phyloP scores from a whole-genome alignment of 352 stramenopile genomes.

The Globisporangium camurandrum region DNA sequence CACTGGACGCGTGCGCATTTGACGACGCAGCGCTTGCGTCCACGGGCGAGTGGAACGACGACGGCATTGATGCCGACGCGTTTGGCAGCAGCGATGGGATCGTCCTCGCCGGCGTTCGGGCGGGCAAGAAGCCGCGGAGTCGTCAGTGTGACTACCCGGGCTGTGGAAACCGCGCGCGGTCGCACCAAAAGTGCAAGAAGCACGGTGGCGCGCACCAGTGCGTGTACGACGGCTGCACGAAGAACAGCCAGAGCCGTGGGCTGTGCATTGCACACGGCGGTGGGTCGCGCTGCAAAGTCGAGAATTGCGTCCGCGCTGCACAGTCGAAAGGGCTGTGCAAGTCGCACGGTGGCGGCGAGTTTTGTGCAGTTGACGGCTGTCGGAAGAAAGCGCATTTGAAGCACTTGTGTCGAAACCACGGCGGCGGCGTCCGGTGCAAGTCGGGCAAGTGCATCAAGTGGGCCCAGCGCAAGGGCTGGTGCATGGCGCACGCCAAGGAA shows the following conservation, averaged over 20 bases:
- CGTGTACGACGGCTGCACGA: conserved; percentile 74
- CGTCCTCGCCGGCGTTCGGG: too few relatives aligned
- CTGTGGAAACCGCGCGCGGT: conserved; percentile 71
- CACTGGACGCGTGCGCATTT: too few relatives aligned
- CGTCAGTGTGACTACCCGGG: conserved; percentile 67
- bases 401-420: conserved; percentile 79
- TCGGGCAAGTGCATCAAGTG: conserved; percentile 75
- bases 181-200: conserved; percentile 87
- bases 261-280: conserved; percentile 82
- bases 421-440: conserved; percentile 80
- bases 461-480: conserved; percentile 84
- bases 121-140: conserved; percentile 24
- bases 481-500: conserved; percentile 85
- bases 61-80: neutral
- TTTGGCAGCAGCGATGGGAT: conserved; percentile 16
- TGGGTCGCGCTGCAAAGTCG: conserved; percentile 68
- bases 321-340: conserved; percentile 85
- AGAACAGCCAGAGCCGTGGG: conserved; percentile 84
- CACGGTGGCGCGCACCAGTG: conserved; percentile 83
- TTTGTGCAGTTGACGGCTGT: conserved; percentile 72
- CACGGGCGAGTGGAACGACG: too few relatives aligned
- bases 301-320: conserved; percentile 72
- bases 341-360: conserved; percentile 76
- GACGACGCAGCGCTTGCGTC: too few relatives aligned
- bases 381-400: conserved; percentile 85